phyloP scores from a whole-genome alignment of 1,284 basidiomycete genomes.

The Melampsora americana region DNA sequence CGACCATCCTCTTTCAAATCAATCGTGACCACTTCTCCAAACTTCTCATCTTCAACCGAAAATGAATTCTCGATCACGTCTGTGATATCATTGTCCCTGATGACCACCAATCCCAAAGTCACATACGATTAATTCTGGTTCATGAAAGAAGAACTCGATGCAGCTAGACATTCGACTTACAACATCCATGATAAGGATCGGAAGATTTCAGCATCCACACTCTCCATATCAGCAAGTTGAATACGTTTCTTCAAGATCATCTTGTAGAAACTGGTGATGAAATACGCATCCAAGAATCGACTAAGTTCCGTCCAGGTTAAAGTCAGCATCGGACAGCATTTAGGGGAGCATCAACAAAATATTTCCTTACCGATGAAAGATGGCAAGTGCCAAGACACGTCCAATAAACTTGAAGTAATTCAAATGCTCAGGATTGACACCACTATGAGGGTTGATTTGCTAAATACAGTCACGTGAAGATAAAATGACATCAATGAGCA shows the following conservation, averaged over 20 bases:
- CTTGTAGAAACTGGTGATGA: slow-evolving; percentile 98
- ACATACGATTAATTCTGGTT: neutral
- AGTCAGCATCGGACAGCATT: neutral
- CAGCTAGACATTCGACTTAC: slow-evolving; percentile 49
- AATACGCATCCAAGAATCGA: slow-evolving; percentile 97
- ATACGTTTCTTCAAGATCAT: slow-evolving; percentile 91
- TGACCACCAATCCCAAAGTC: neutral
- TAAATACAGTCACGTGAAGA: neutral
- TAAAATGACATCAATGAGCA: neutral
- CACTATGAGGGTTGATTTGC: slow-evolving; percentile 95
- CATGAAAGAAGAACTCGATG: neutral
- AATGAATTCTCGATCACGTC: slow-evolving; percentile 94
- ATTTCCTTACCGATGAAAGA: slow-evolving; percentile 70
- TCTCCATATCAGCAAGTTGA: slow-evolving; percentile 78
- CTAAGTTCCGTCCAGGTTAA: slow-evolving; percentile 51
- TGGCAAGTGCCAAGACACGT: slow-evolving; percentile 84
- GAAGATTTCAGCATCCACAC: slow-evolving; percentile 83
- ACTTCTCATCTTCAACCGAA: slow-evolving; percentile 88
- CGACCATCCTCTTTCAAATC: slow-evolving; percentile 85
- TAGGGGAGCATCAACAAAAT: neutral
- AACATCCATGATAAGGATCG: slow-evolving; percentile 96
- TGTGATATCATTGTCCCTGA: slow-evolving; percentile 80
- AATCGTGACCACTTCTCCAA: slow-evolving; percentile 91
- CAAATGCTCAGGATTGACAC: slow-evolving; percentile 96
- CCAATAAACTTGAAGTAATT: slow-evolving; percentile 99